These are phyloP conservation scores for Xylaria longipes DNA, from an alignment of 495 filamentous ascomycete species.

Conservation along the genomic window DNA sequence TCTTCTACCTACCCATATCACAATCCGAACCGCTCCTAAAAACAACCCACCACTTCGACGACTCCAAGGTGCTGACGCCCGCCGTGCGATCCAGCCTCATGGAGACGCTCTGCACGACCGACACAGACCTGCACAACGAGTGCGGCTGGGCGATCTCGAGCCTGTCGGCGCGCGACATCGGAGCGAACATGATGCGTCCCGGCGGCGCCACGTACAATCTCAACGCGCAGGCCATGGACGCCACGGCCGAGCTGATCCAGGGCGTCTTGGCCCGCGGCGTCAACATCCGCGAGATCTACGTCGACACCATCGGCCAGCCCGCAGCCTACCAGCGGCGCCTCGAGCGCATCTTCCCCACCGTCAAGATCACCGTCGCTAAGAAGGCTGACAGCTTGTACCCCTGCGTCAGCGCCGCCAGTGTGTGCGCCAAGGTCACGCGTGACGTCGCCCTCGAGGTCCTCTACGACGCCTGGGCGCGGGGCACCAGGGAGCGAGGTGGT, in stretches of 20 bases:
- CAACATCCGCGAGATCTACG: constrained; percentile 86
- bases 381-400: constrained; percentile 96
- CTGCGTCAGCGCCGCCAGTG: constrained; percentile 89
- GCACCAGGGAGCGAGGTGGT: constrained; percentile 21
- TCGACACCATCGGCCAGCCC: constrained; percentile 91
- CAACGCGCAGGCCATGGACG: constrained; percentile 97
- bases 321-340: constrained; percentile 82
- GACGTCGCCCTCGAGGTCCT: constrained; percentile 85
- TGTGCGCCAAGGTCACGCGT: constrained; percentile 94
- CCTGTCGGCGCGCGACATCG: constrained; percentile 86
- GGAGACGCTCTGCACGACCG: constrained; percentile 71
- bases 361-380: constrained; percentile 86
- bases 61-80: constrained; percentile 86
- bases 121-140: constrained; percentile 64
- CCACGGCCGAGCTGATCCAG: constrained; percentile 83
- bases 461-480: constrained; percentile 55
- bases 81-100: constrained; percentile 75
- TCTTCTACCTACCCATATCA: constrained; percentile 79
- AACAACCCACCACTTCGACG: constrained; percentile 81
- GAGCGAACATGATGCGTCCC: constrained; percentile 77
- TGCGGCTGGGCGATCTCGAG: constrained; percentile 85
- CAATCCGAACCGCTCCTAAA: constrained; percentile 76
- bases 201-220: constrained; percentile 76
- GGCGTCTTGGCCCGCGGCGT: constrained; percentile 76
- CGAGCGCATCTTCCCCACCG: constrained; percentile 80